A percentile compares a stretch with the other conserved stretches of the same genome.
Evolutionary conservation across 306 rosid genomes (phyloP).

Genomic region (Carpinus fangiana): DNA sequence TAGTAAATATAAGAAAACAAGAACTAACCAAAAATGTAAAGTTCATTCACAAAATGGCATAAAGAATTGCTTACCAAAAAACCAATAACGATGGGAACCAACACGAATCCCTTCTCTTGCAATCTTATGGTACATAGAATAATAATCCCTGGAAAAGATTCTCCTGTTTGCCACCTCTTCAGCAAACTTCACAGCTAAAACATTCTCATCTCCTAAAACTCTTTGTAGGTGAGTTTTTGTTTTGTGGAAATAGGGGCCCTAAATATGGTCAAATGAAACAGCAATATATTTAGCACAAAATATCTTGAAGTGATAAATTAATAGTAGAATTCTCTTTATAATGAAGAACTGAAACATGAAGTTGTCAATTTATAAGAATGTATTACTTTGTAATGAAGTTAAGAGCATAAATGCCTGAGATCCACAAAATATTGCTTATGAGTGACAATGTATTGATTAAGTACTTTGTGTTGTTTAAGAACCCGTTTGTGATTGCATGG

Average conservation of each 20-base stretch:
- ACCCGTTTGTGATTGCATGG: too few relatives aligned
- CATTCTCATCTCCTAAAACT: conserved; percentile 68
- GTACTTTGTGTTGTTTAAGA: too few relatives aligned
- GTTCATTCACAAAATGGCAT: conserved; percentile 1
- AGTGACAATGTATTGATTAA: too few relatives aligned
- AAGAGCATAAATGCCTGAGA: too few relatives aligned
- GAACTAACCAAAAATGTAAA: not conserved
- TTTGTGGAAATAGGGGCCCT: conserved; percentile 64
- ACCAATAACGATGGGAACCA: conserved; percentile 57
- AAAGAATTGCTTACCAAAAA: conserved; percentile 59
- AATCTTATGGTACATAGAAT: conserved; percentile 41
- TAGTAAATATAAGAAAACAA: not conserved
- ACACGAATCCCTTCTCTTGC: conserved; percentile 65
- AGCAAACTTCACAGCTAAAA: conserved; percentile 62
- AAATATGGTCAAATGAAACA: conserved; percentile 25
- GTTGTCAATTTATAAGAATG: not conserved
- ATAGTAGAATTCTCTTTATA: not conserved
- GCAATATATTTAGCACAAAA: conserved; percentile 3
- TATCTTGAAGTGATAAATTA: conserved; percentile 1
- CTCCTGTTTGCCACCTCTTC: conserved; percentile 15
- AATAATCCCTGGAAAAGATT: conserved; percentile 11
- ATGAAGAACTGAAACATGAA: not conserved
- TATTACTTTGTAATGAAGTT: not conserved
- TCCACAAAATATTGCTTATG: too few relatives aligned
- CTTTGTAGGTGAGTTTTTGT: conserved; percentile 65